Evolutionary conservation across 768 basidiomycete genomes (phyloP), one percentile per base, ranked within the genome.

Genomic region (Kwoniella sp.): DNA sequence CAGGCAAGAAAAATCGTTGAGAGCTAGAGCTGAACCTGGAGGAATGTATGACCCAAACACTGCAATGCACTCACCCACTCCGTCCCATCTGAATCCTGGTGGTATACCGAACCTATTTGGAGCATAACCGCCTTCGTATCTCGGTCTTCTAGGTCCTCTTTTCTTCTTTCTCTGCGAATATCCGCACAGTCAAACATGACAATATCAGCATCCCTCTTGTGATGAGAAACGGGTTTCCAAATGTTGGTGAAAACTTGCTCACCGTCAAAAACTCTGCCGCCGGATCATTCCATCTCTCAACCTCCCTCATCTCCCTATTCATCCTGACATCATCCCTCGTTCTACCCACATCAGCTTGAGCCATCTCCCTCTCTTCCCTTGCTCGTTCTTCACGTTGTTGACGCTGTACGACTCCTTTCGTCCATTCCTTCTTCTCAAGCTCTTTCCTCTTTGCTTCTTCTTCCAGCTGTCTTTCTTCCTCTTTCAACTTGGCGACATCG

Each of bases 81-180:
- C 96, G 78, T 99, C 96, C 96, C 96, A 99, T 76, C 95, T 84
- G 78, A 93, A 92, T 0, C 96, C 96, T 25, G 96, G 96, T 68
- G 86, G 89, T 67, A 99, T 97, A 24, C 89, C 89, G 78, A 95
- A 98, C 7, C 96, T 87, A 81, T 99, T 98, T 8, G 95, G 94
- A 15, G 92, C 89, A 1, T 91, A 86, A 0, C 94, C 91, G 13
- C 94, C 93, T 19, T 80, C 83, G 78, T 97, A 97, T 77, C 88
- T 87, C 9, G 95, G 96, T 80, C 84, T 87, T 56, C 85, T 85
- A 1, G 91, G 88, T 0, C 88, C 91, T 71, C 90, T 90, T 0
- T 83, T 75, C 76, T 79, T 83, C 78, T 65, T 71, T 58, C 71
- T 79, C 66, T 88, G 88, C 85, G 33, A 6, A 6, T 33, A n/a